Evolutionary conservation across 768 basidiomycete species (phyloP), one percentile per base, ranked within the genome.

Genomic region (Lentinula boryana): DNA sequence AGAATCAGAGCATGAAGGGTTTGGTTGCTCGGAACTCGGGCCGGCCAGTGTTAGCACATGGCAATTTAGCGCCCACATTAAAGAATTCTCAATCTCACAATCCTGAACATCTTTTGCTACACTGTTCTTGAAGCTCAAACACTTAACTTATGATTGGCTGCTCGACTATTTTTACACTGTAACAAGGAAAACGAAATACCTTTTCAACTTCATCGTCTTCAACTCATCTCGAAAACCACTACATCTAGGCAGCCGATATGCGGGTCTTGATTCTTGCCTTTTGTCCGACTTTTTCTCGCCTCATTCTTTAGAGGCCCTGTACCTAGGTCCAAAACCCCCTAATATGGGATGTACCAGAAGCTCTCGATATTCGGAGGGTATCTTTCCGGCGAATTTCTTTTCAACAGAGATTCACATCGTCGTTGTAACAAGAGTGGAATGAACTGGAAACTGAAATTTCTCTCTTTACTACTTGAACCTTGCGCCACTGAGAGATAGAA

Each of bases 271-370:
- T 18, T 18, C 15, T 44, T 44, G 15, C 43, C n/a, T 44, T 1
- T 44, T 15, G 36, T 54, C 53, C 53, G 53, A 54, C 21, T 54
- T 38, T 54, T 54, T 54, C 53, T 54, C 53, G 53, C 53, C 36
- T 38, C 53, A 13, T 36, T 32, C 33, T 40, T 12, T 23, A 16
- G 18, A 54, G 51, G 16, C 23, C 13, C 27, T 31, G 55, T 12
- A 56, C 18, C 40, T n/a, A 27, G 40, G 18, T n/a, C 23, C 18
- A 4, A n/a, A 8, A 7, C 8, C 32, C 35, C 33, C 36, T 40
- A 32, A 55, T 55, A 35, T 12, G 35, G 53, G 16, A 43, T 23
- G 15, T 27, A 38, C 40, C 27, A 43, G 55, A 41, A 44, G 55
- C 38, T 43, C 41, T 23, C 31, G 9, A 33, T 15, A 44, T 56